Evolutionary conservation across 1,284 basidiomycete species (phyloP).

Genomic region (Rhizoctonia solani): DNA sequence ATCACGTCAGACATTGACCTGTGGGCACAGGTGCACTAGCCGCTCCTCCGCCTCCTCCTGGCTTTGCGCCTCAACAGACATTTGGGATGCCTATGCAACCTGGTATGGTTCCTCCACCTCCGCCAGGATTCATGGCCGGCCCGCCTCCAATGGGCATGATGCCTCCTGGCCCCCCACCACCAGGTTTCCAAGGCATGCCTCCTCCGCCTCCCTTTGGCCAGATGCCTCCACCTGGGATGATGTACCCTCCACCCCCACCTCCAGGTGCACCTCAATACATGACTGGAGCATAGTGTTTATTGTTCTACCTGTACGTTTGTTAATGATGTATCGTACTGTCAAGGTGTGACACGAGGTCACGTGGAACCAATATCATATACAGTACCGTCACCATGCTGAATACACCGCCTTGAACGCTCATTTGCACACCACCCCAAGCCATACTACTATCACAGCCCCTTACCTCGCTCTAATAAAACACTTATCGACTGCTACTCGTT

Average conservation of each 20-base stretch:
- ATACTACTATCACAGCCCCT: too few relatives aligned
- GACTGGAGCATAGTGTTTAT: neutral
- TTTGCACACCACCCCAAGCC: slow-evolving; percentile 11
- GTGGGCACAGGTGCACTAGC: slow-evolving; percentile 63
- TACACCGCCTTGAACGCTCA: slow-evolving; percentile 24
- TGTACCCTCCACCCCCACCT: slow-evolving; percentile 18
- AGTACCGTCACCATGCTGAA: too few relatives aligned
- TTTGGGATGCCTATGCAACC: slow-evolving; percentile 51
- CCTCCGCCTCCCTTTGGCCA: slow-evolving; percentile 24
- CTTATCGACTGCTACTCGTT: too few relatives aligned
- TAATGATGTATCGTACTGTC: neutral
- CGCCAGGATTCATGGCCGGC: slow-evolving; percentile 43
- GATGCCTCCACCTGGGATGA: slow-evolving; percentile 27
- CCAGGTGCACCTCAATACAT: slow-evolving; percentile 20
- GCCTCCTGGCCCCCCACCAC: slow-evolving; percentile 39
- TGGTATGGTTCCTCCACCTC: slow-evolving; percentile 55
- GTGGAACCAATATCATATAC: neutral
- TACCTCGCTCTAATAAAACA: too few relatives aligned
- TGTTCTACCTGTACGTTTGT: neutral
- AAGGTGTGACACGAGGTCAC: slow-evolving; percentile 19
- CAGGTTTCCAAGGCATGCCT: slow-evolving; percentile 30
- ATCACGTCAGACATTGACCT: slow-evolving; percentile 40
- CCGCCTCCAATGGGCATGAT: slow-evolving; percentile 45
- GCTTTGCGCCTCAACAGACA: slow-evolving; percentile 61
- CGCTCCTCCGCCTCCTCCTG: slow-evolving; percentile 67